Conservation (phyloP, 2,329 filamentous ascomycete species). For the Talaromyces sp. region DNA sequence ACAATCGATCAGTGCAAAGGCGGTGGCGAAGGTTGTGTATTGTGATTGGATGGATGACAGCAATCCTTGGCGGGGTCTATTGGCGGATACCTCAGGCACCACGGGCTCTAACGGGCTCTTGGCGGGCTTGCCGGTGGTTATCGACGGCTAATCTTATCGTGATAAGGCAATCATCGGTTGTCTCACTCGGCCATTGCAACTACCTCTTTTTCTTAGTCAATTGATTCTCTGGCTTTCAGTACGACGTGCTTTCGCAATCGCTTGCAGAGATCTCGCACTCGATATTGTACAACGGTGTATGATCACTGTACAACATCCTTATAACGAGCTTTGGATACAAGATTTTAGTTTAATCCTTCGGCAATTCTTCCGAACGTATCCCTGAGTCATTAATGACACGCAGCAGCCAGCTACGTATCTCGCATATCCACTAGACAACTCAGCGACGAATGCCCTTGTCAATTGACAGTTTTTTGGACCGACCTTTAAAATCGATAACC, state of each 20-base stretch:
- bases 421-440: neutral
- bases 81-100: conserved; percentile 12
- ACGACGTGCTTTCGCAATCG: neutral
- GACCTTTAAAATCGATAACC: neutral
- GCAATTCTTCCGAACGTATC: neutral
- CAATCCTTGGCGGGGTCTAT: neutral
- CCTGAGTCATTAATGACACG: neutral
- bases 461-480: neutral
- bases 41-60: neutral
- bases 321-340: neutral
- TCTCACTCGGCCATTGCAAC: neutral
- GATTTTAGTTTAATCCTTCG: neutral
- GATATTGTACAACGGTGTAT: neutral
- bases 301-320: neutral
- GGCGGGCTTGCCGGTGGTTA: neutral
- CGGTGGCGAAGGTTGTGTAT: conserved; percentile 1
- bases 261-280: neutral
- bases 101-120: no score
- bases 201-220: neutral
- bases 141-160: neutral
- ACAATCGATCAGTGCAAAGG: neutral
- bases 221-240: neutral
- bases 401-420: neutral
- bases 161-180: conserved; percentile 6
- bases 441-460: neutral